A percentile compares a stretch with the other conserved stretches of the same genome.
phyloP scores from a whole-genome alignment of 1,139 yeast genomes.

The Candida buenavistaensis region DNA sequence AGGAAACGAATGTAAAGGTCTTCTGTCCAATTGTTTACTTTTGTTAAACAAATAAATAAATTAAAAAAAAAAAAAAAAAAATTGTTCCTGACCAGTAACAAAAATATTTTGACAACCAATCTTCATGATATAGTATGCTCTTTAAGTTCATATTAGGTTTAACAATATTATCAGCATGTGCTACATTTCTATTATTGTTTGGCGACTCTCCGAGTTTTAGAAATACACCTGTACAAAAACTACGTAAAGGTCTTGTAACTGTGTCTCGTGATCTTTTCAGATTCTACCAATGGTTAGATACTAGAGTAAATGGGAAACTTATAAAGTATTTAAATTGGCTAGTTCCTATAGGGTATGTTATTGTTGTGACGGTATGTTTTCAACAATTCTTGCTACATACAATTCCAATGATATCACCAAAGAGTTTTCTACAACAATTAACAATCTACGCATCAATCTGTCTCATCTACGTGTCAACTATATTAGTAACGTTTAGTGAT shows the following conservation, averaged over 20 bases:
- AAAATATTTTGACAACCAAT: not conserved
- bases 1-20: too few relatives aligned
- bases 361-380: constrained; percentile 47
- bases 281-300: constrained; percentile 12
- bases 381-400: constrained; percentile 45
- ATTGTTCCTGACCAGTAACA: too few relatives aligned
- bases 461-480: constrained; percentile 35
- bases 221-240: constrained; percentile 29
- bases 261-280: constrained; percentile 4
- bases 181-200: constrained; percentile 35
- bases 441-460: constrained; percentile 25
- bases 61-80: too few relatives aligned
- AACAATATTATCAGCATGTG: constrained; percentile 10
- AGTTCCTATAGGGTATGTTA: constrained; percentile 52
- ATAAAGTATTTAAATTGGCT: constrained; percentile 31
- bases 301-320: constrained; percentile 17
- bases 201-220: constrained; percentile 56
- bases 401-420: constrained; percentile 25
- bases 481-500: constrained; percentile 47
- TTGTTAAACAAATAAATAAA: too few relatives aligned
- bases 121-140: constrained; percentile 8
- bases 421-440: constrained; percentile 19
- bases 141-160: constrained; percentile 11
- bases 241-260: constrained; percentile 15
- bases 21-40: too few relatives aligned